phyloP scores from a whole-genome alignment of 805 yeast species.

The Kregervanrija fluxuum region DNA sequence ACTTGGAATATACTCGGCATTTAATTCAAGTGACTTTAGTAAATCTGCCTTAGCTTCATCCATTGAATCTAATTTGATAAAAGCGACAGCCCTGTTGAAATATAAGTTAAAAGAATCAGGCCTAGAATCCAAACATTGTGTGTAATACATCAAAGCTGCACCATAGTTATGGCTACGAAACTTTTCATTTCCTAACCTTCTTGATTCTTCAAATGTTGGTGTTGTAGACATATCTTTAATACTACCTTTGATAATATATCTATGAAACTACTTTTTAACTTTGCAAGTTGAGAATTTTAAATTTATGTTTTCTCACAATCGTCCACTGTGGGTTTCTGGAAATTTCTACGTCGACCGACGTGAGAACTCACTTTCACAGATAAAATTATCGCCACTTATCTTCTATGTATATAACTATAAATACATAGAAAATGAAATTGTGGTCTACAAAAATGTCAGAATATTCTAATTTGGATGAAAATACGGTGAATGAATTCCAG shows the following conservation, averaged over 20 bases:
- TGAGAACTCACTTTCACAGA: too few relatives aligned
- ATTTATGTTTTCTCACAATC: too few relatives aligned
- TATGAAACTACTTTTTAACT: too few relatives aligned
- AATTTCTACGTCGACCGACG: too few relatives aligned
- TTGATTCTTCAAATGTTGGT: conserved; percentile 9
- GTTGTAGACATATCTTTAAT: too few relatives aligned
- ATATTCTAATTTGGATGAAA: conserved; percentile 2
- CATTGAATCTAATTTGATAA: conserved; percentile 27
- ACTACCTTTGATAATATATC: too few relatives aligned
- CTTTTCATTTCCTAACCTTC: conserved; percentile 24
- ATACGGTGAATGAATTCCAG: conserved; percentile 15
- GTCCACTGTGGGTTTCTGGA: too few relatives aligned
- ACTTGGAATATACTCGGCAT: conserved; percentile 32
- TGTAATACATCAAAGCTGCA: conserved; percentile 30
- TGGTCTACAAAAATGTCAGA: not conserved
- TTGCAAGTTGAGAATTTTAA: too few relatives aligned
- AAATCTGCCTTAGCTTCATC: conserved; percentile 32
- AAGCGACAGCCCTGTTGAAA: conserved; percentile 35
- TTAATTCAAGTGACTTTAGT: conserved; percentile 23
- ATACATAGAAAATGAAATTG: too few relatives aligned
- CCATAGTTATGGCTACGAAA: conserved; percentile 22
- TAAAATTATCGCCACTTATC: too few relatives aligned
- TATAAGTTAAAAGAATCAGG: conserved; percentile 28
- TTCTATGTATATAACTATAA: too few relatives aligned
- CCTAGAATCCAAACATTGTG: conserved; percentile 28